These are phyloP conservation scores for Strigomonas culicis DNA, from an alignment of 208 protist species.

Conservation along the genomic window DNA sequence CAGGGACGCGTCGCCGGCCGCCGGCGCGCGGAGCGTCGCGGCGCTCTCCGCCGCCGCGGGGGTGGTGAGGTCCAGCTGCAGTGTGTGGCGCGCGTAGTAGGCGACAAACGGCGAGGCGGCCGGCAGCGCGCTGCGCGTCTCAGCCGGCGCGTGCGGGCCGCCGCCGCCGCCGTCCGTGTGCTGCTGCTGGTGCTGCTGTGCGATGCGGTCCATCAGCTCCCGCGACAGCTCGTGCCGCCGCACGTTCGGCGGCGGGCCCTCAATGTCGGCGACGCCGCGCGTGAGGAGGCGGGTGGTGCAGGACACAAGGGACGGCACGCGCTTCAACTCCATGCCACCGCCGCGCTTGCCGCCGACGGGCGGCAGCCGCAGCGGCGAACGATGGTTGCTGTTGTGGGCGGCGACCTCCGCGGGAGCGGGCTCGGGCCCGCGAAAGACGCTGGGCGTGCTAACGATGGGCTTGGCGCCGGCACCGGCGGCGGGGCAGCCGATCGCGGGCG, in stretches of 20 bases:
- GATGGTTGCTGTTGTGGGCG: not conserved
- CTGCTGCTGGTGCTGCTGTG: not conserved
- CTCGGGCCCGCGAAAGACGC: not conserved
- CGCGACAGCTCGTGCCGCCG: not conserved
- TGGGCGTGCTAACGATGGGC: not conserved
- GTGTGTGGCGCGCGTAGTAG: conserved; percentile 30
- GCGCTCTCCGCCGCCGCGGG: too few relatives aligned
- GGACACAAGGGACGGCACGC: not conserved
- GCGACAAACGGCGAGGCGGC: conserved; percentile 47
- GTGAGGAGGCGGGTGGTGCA: not conserved
- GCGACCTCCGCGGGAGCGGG: not conserved
- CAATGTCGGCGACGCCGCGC: not conserved
- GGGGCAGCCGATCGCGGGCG: too few relatives aligned
- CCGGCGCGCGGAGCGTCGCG: too few relatives aligned
- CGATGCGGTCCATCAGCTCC: not conserved
- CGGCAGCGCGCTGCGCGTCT: conserved; percentile 20
- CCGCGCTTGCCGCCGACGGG: not conserved
- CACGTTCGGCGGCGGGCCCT: not conserved
- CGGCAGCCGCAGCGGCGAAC: not conserved
- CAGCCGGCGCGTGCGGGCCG: not conserved
- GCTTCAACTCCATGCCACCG: too few relatives aligned
- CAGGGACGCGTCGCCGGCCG: not conserved
- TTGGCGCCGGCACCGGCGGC: not conserved
- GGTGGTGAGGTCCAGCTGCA: conserved; percentile 14
- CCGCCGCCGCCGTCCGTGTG: not conserved